These are phyloP conservation scores for Chiua virens DNA, from an alignment of 768 basidiomycete species.

Conservation along the genomic window DNA sequence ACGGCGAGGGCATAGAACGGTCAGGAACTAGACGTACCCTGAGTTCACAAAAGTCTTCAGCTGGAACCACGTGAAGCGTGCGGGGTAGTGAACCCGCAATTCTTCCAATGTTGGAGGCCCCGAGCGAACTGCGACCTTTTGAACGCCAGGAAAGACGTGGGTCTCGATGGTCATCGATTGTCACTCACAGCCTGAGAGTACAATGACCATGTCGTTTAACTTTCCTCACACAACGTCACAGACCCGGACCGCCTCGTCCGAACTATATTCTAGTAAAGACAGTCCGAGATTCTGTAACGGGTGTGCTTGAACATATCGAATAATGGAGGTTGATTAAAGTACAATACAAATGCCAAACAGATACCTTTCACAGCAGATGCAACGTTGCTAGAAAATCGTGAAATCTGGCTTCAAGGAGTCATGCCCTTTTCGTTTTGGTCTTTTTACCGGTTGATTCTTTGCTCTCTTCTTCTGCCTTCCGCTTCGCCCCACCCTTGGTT, in stretches of 20 bases:
- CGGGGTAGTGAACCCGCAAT: conserved; percentile 64
- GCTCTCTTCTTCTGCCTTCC: conserved; percentile 36
- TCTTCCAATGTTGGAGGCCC: conserved; percentile 73
- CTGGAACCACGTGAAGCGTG: conserved; percentile 74
- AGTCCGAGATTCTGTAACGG: no score
- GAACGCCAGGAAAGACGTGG: not conserved
- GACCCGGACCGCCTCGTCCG: not conserved
- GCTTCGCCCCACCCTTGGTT: conserved; percentile 13
- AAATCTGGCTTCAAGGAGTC: no score
- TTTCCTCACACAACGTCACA: no score
- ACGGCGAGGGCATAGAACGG: not conserved
- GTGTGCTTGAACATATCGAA: no score
- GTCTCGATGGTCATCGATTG: conserved; percentile 23
- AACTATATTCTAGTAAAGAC: not conserved
- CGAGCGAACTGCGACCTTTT: conserved; percentile 41
- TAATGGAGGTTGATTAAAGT: not conserved
- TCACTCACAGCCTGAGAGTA: not conserved
- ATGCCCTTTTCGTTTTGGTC: conserved; percentile 37
- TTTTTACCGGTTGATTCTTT: conserved; percentile 38
- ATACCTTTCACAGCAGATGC: no score
- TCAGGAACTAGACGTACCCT: conserved; percentile 46
- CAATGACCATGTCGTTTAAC: no score
- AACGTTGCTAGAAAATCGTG: no score
- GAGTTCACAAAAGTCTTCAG: conserved; percentile 78
- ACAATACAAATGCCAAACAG: no score